phyloP scores from a whole-genome alignment of 2,329 filamentous ascomycete genomes.

The Paraphoma chrysanthemicola region DNA sequence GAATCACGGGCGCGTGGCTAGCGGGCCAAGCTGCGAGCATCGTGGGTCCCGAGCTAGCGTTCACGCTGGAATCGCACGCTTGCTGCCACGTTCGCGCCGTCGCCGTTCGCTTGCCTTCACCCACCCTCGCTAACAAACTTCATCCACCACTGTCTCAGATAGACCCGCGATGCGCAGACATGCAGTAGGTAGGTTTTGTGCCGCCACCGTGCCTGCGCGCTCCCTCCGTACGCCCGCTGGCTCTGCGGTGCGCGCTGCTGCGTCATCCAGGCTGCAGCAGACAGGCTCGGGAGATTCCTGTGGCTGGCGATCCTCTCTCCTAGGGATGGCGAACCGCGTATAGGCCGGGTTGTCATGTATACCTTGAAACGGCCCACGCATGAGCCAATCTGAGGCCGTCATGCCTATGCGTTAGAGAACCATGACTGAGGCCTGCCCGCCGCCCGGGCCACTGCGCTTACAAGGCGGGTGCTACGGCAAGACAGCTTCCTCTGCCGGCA shows the following conservation, averaged over 20 bases:
- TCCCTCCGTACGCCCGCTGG: conserved; percentile 31
- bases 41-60: conserved; percentile 25
- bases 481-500: conserved; percentile 43
- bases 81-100: conserved; percentile 16
- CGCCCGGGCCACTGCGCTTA: conserved; percentile 35
- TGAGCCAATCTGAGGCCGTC: conserved; percentile 48
- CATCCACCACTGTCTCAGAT: conserved; percentile 9
- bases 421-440: conserved; percentile 30
- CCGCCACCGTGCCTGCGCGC: conserved; percentile 16
- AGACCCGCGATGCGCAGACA: conserved; percentile 7
- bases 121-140: background rate
- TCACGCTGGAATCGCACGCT: conserved; percentile 1
- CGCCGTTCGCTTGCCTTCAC: conserved; percentile 19
- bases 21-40: conserved; percentile 27
- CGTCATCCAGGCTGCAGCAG: conserved; percentile 28
- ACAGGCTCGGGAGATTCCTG: conserved; percentile 37
- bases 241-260: conserved; percentile 35
- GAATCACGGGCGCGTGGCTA: conserved; percentile 13
- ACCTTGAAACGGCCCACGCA: conserved; percentile 51
- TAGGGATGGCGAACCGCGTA: conserved; percentile 47
- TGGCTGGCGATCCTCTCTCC: conserved; percentile 45
- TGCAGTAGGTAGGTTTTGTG: conserved; percentile 10
- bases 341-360: conserved; percentile 43
- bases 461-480: conserved; percentile 47
- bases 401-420: conserved; percentile 48